Percentiles rank a stretch among this genome's conserved stretches.
Conservation (phyloP, 129 eudicot genomes). For the Solidago caesia region DNA sequence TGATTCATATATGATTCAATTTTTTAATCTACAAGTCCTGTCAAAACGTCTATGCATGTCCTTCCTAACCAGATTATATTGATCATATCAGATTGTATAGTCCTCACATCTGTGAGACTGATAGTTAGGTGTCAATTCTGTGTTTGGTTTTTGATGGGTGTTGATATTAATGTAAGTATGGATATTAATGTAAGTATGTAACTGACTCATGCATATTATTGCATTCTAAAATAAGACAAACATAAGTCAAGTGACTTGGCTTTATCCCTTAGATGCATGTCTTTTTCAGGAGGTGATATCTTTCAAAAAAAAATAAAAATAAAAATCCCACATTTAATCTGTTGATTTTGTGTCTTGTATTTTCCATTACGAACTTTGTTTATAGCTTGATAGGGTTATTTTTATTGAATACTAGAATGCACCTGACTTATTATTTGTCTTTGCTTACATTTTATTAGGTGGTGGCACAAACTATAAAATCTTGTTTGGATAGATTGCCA, state of each 20-base stretch:
- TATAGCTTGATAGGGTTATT: conserved; percentile 14
- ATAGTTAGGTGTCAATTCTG: not conserved
- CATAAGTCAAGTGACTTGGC: not conserved
- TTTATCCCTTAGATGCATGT: not conserved
- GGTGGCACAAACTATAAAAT: conserved; percentile 88
- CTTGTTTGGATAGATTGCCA: conserved; percentile 83
- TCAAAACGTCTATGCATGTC: not conserved
- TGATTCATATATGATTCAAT: not conserved
- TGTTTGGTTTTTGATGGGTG: conserved; percentile 1
- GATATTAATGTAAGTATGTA: conserved; percentile 2
- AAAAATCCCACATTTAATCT: not conserved
- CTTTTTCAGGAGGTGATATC: not conserved
- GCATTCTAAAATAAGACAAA: not conserved
- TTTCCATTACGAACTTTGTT: not conserved
- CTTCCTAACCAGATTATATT: not conserved
- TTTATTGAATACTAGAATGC: conserved; percentile 8
- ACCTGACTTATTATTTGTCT: conserved; percentile 14
- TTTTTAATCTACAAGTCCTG: not conserved
- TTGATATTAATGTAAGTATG: not conserved
- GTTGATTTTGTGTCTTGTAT: not conserved
- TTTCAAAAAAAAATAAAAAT: not conserved
- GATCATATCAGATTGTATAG: not conserved
- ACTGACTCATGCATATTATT: not conserved
- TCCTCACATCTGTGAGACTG: not conserved
- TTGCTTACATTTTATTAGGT: conserved; percentile 49